phyloP scores from a whole-genome alignment of 768 basidiomycete genomes.

The Trametes punicea region DNA sequence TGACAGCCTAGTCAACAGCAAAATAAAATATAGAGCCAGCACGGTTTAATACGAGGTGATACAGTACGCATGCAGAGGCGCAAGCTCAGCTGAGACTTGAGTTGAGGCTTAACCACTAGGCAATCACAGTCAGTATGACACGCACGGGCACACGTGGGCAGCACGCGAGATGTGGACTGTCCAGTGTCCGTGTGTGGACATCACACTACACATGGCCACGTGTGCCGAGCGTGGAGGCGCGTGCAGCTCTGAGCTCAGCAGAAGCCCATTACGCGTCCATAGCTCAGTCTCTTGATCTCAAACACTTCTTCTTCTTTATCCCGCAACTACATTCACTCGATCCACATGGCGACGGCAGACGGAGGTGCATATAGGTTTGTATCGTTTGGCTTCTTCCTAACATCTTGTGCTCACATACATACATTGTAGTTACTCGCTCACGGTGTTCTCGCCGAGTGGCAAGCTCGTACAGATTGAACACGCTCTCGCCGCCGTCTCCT shows the following conservation, averaged over 20 bases:
- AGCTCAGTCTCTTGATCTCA: slow-evolving; percentile 10
- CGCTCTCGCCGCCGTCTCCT: slow-evolving; percentile 92
- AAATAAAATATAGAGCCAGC: too few species aligned
- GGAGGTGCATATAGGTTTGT: slow-evolving; percentile 38
- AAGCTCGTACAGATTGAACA: slow-evolving; percentile 99
- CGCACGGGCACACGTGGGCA: neutral
- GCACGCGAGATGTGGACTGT: neutral
- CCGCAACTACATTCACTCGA: neutral
- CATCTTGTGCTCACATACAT: slow-evolving; percentile 14
- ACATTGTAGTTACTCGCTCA: slow-evolving; percentile 84
- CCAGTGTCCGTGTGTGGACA: neutral
- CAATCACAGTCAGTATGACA: too few species aligned
- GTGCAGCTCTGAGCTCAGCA: slow-evolving; percentile 17
- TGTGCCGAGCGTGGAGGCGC: slow-evolving; percentile 19
- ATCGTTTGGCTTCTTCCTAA: neutral
- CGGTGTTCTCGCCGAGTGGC: slow-evolving; percentile 98
- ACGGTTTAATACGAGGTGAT: too few species aligned
- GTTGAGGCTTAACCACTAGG: too few species aligned
- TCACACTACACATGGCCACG: slow-evolving; percentile 7
- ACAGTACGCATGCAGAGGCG: too few species aligned
- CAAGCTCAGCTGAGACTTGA: too few species aligned
- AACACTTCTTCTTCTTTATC: neutral
- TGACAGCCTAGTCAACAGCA: too few species aligned
- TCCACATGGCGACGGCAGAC: slow-evolving; percentile 73
- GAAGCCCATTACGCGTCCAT: slow-evolving; percentile 19